phyloP scores from a whole-genome alignment of 192 early-diverging fungal species.

The Martensiomyces pterosporus region DNA sequence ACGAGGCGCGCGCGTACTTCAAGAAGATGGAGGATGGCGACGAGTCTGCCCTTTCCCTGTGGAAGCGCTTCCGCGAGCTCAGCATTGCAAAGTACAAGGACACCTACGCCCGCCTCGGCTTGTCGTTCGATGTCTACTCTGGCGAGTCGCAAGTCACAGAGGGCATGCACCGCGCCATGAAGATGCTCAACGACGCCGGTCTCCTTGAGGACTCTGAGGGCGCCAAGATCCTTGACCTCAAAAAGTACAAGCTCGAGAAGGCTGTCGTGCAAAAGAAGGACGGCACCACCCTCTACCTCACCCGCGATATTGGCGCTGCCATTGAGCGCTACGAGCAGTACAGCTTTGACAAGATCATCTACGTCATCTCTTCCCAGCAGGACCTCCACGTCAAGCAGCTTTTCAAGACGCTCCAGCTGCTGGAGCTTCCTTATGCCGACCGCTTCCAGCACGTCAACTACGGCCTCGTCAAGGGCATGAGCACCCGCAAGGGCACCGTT shows the following conservation, averaged over 20 bases:
- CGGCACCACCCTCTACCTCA: constrained; percentile 90
- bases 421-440: constrained; percentile 77
- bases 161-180: constrained; percentile 63
- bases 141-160: constrained; percentile 89
- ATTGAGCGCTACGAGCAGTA: constrained; percentile 83
- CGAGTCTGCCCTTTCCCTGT: constrained; percentile 69
- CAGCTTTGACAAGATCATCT: constrained; percentile 89
- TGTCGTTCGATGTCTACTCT: constrained; percentile 92
- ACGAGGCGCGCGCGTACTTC: constrained; percentile 86
- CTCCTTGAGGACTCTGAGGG: constrained; percentile 76
- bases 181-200: constrained; percentile 67
- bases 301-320: constrained; percentile 95
- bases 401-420: constrained; percentile 85
- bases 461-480: constrained; percentile 93
- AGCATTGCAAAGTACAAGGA: constrained; percentile 90
- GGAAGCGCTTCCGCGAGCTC: constrained; percentile 84
- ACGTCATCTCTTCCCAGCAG: constrained; percentile 88
- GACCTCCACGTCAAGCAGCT: constrained; percentile 90
- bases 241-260: constrained; percentile 75
- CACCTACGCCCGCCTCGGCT: constrained; percentile 84
- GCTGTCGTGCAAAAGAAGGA: constrained; percentile 86
- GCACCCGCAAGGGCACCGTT: constrained; percentile 91
- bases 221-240: constrained; percentile 82
- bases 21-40: constrained; percentile 94
- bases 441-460: constrained; percentile 88